Base-by-base conservation (phyloP, 192 early-diverging fungal species). In the Entomortierella parvispora region DNA sequence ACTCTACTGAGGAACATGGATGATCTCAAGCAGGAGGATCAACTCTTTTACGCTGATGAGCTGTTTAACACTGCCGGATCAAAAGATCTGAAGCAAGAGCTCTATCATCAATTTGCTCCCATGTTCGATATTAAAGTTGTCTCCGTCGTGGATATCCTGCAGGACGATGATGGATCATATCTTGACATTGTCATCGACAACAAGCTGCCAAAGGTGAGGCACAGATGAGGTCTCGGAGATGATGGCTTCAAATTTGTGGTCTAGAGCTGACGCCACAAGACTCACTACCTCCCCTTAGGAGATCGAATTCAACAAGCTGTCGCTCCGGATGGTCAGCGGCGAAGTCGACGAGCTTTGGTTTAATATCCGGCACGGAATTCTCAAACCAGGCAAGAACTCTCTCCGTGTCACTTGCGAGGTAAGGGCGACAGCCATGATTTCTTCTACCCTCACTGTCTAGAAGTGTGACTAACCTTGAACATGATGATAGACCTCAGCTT, bases 71-170 rank as follows among this genome's bases (percentile, higher is more conserved):
- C 82, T 31, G 75, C 68, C 23, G 70, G 60, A 37, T 54, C 49
- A 23, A 66, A 72, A 37, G 49, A 62, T 10, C 37, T 62, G 42
- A 57, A 48, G 69, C 52, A 70, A 68, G 87, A 85, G 32, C 79
- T 88, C 18, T 61, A 66, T 18, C 71, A 84, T 18, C 75, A 80
- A 18, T 86, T 87, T 53, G 75, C 74, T 2, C 87, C 87, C 1
- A 87, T 88, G 57, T 88, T 92, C 51, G 52, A 69, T 4, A 69
- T 89, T 9, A 67, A 82, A 7, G 82, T 90, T 4, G 61, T 70
- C 6, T 78, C 80, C 0, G 72, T 93, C 12, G 82, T 91, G 4
- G 90, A 92, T 59, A 85, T 86, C 62, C 64, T 88, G 31, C 81
- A 58, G 22, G 70, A 86, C 43, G 88, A 89, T 11, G 87, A 89